These are phyloP conservation scores for Apiospora pterosperma DNA, from an alignment of 2,329 filamentous ascomycete species.

Conservation along the genomic window DNA sequence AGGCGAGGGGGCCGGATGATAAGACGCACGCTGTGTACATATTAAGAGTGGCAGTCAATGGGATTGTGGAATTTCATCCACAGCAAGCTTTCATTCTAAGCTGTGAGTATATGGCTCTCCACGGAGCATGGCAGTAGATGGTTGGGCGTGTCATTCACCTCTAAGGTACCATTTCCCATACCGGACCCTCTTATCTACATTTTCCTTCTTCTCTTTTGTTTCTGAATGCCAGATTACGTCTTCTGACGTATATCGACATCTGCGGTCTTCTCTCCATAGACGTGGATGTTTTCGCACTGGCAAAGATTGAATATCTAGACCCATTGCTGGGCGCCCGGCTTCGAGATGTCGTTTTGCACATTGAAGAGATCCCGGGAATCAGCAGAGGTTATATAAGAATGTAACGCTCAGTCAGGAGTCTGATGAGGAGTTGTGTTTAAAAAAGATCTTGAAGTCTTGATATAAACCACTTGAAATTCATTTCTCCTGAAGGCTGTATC, in stretches of 20 bases:
- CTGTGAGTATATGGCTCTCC: background rate
- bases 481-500: background rate
- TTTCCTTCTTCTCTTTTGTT: background rate
- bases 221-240: conserved; percentile 9
- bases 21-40: background rate
- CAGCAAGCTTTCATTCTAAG: background rate
- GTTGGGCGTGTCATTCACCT: background rate
- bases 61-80: background rate
- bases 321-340: conserved; percentile 56
- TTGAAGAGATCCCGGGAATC: conserved; percentile 54
- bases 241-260: conserved; percentile 36
- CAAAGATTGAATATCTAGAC: conserved; percentile 44
- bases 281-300: conserved; percentile 55
- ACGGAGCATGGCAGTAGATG: background rate
- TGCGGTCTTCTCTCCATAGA: conserved; percentile 39
- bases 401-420: background rate
- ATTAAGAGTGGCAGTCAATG: background rate
- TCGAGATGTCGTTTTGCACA: conserved; percentile 53
- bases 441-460: background rate
- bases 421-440: background rate
- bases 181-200: background rate
- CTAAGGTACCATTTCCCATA: background rate
- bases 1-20: too few relatives aligned
- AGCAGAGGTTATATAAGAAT: conserved; percentile 52
- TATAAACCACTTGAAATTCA: background rate